These are phyloP conservation scores for Blastocystis sp. DNA, from an alignment of 352 stramenopile species.

Conservation along the genomic window DNA sequence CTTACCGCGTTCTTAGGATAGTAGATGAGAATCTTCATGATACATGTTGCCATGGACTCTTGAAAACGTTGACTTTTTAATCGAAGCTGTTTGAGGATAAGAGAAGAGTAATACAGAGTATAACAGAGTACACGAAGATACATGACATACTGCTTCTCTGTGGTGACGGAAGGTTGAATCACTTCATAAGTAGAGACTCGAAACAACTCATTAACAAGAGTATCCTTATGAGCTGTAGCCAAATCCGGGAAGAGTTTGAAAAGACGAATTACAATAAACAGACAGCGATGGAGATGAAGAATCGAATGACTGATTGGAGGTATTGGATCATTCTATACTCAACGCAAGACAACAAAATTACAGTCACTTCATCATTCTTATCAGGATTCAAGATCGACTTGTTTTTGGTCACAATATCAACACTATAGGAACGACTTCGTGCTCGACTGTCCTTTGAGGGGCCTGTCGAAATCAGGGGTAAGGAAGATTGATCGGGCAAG, in stretches of 20 bases:
- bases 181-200: neutral
- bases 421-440: neutral
- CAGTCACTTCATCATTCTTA: neutral
- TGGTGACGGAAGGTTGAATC: neutral
- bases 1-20: conserved; percentile 11
- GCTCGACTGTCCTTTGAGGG: neutral
- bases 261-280: neutral
- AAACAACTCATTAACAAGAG: conserved; percentile 2
- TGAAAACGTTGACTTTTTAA: neutral
- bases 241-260: conserved; percentile 7
- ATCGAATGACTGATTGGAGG: conserved; percentile 14
- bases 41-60: neutral
- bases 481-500: neutral
- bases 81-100: neutral
- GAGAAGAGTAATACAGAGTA: neutral
- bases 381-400: neutral
- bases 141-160: neutral
- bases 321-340: conserved; percentile 11
- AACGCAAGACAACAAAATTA: neutral
- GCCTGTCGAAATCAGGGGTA: neutral
- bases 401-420: neutral
- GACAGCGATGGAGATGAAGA: neutral
- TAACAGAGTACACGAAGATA: conserved; percentile 33
- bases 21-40: conserved; percentile 17
- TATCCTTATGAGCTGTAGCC: neutral